Conservation (phyloP, 495 filamentous ascomycete species). For the Daldinia caldariorum region DNA sequence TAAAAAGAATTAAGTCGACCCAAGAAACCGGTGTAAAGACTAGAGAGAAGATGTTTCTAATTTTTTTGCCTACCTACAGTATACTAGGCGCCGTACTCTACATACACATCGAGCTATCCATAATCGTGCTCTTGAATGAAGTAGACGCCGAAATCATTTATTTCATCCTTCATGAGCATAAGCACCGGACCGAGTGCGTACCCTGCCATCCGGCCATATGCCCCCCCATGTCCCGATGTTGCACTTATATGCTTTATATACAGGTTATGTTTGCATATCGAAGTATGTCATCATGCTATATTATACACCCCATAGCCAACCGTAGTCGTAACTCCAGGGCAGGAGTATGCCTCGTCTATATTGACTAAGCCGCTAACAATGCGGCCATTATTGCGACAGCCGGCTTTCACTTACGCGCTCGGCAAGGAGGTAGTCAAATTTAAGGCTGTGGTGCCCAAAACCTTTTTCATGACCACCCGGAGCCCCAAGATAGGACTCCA, state of each 20-base stretch:
- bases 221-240: background rate
- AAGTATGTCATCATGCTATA: slow-evolving; percentile 21
- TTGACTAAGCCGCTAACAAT: background rate
- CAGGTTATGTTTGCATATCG: slow-evolving; percentile 18
- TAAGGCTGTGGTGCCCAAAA: background rate
- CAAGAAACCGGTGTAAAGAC: background rate
- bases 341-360: background rate
- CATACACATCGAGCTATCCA: slow-evolving; percentile 4
- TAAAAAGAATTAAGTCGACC: background rate
- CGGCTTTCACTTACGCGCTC: background rate
- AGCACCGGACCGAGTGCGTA: background rate
- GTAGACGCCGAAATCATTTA: slow-evolving; percentile 8
- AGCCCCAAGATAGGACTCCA: background rate
- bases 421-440: background rate
- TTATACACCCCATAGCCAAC: slow-evolving; percentile 8
- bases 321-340: background rate
- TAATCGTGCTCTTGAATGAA: background rate
- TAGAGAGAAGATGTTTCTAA: slow-evolving; percentile 35
- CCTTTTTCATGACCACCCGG: background rate
- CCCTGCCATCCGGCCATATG: background rate
- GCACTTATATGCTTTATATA: slow-evolving; percentile 13
- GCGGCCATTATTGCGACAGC: background rate
- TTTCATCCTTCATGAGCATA: slow-evolving; percentile 1
- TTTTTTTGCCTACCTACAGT: slow-evolving; percentile 23
- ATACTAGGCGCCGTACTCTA: slow-evolving; percentile 3